These are phyloP conservation scores for Arthrocladium fulminans DNA, from an alignment of 2,329 filamentous ascomycete species.

Conservation along the genomic window DNA sequence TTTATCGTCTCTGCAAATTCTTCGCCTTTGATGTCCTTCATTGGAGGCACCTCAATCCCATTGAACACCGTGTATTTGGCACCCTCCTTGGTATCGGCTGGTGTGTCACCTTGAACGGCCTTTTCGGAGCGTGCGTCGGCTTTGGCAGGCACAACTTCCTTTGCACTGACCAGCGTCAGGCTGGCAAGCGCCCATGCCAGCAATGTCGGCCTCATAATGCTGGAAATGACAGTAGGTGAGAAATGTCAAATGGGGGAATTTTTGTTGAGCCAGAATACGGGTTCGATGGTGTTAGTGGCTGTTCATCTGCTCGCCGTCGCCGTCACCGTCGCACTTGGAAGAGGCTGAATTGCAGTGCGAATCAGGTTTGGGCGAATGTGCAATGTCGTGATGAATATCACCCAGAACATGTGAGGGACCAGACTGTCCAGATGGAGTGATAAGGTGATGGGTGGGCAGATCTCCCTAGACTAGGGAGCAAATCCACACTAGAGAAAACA, in stretches of 20 bases:
- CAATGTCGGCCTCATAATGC: slow-evolving; percentile 21
- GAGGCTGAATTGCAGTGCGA: background rate
- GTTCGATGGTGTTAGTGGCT: background rate
- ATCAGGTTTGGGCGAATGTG: background rate
- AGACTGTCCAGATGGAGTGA: background rate
- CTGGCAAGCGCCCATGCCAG: slow-evolving; percentile 21
- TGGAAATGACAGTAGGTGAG: background rate
- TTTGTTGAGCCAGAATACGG: background rate
- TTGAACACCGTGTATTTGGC: slow-evolving; percentile 40
- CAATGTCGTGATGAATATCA: background rate
- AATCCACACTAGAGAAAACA: background rate
- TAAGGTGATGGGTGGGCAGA: background rate
- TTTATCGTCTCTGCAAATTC: slow-evolving; percentile 42
- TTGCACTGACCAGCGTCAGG: slow-evolving; percentile 5
- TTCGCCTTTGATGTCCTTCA: slow-evolving; percentile 41
- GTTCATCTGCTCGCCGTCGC: background rate
- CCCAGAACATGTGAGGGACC: background rate
- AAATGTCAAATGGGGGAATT: background rate
- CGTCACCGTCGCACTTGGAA: background rate
- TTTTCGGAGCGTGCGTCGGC: slow-evolving; percentile 13
- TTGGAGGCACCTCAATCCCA: slow-evolving; percentile 42
- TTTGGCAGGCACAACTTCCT: slow-evolving; percentile 11
- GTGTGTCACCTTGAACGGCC: slow-evolving; percentile 16
- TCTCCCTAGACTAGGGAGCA: background rate
- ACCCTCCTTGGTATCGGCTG: slow-evolving; percentile 24